Conservation (phyloP, 2,329 filamentous ascomycete genomes). For the Elsinoe perseae region DNA sequence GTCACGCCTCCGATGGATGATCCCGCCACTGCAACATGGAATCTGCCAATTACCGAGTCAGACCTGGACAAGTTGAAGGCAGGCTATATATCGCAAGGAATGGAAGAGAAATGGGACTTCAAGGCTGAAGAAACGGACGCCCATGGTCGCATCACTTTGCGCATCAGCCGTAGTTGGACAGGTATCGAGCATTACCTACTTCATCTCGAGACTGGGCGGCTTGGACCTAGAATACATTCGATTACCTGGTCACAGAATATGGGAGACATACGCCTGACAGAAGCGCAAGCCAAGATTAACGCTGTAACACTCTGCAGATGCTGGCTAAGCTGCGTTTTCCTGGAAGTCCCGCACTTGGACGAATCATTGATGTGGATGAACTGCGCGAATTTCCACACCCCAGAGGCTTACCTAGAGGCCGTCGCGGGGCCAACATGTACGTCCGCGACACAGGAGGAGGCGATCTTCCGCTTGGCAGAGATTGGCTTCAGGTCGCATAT, state of each 20-base stretch:
- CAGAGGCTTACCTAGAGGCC: background rate
- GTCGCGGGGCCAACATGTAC: background rate
- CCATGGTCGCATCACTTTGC: conserved; percentile 21
- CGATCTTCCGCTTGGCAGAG: background rate
- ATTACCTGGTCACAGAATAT: conserved; percentile 20
- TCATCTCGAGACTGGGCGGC: background rate
- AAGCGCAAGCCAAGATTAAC: conserved; percentile 24
- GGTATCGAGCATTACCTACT: conserved; percentile 18
- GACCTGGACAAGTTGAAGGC: conserved; percentile 24
- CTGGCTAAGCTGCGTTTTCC: conserved; percentile 21
- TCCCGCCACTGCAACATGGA: conserved; percentile 21
- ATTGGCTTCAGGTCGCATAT: background rate
- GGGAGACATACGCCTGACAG: conserved; percentile 18
- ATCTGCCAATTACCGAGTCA: conserved; percentile 19
- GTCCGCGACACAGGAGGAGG: background rate
- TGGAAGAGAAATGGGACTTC: conserved; percentile 24
- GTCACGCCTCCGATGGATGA: conserved; percentile 14
- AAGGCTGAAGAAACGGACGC: conserved; percentile 21
- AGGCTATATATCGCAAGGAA: conserved; percentile 21
- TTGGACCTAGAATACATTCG: background rate
- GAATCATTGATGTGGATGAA: background rate
- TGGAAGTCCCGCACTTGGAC: conserved; percentile 19
- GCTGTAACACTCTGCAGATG: conserved; percentile 21
- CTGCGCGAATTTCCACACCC: background rate
- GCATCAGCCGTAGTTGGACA: conserved; percentile 22